Evolutionary conservation across 139 green algal genomes (phyloP).

Genomic region (Micromonas commoda): DNA sequence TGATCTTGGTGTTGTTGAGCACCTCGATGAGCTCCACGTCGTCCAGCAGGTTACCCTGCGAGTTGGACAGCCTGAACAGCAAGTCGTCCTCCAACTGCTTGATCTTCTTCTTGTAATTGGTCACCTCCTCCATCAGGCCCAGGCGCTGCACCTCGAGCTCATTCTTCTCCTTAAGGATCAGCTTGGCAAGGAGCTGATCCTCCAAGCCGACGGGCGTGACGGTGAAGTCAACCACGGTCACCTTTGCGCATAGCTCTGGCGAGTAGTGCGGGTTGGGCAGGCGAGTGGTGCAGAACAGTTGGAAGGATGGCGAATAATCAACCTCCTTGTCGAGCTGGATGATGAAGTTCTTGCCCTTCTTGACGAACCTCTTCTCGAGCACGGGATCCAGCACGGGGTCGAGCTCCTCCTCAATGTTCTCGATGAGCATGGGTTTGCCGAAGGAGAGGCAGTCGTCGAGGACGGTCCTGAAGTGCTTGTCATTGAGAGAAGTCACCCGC

Average conservation of each 20-base stretch:
- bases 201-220: conserved; percentile 55
- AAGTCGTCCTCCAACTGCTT: conserved; percentile 68
- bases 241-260: conserved; percentile 59
- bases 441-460: conserved; percentile 84
- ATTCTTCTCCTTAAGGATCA: conserved; percentile 50
- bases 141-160: conserved; percentile 56
- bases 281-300: conserved; percentile 57
- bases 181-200: conserved; percentile 60
- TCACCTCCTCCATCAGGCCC: conserved; percentile 51
- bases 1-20: conserved; percentile 68
- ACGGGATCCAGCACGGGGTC: conserved; percentile 84
- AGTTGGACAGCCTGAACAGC: conserved; percentile 64
- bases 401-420: conserved; percentile 84
- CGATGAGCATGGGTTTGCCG: conserved; percentile 80
- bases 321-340: conserved; percentile 74
- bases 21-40: conserved; percentile 71
- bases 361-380: conserved; percentile 69
- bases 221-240: conserved; percentile 61
- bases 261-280: conserved; percentile 57
- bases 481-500: conserved; percentile 78
- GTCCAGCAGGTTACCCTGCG: conserved; percentile 74
- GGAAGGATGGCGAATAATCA: conserved; percentile 54
- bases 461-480: conserved; percentile 82
- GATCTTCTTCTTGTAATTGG: conserved; percentile 49
- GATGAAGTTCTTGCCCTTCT: conserved; percentile 49